Evolutionary conservation across 805 yeast genomes (phyloP), one percentile per base, ranked within the genome.

Genomic region (Candida silvicultrix): DNA sequence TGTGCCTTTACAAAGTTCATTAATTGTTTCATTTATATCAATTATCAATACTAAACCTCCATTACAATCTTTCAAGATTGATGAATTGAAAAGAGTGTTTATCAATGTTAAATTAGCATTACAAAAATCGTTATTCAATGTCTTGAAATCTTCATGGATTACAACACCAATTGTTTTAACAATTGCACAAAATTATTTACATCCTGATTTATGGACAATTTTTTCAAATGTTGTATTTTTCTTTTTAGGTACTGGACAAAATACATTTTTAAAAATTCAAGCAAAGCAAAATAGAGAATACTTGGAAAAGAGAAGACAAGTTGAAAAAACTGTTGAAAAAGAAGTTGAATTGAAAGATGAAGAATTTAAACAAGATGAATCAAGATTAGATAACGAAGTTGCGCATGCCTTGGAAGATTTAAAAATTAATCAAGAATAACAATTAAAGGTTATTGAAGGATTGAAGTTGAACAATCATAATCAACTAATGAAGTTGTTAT

Each of bases 171-270:
- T 75, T 3, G 73, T 80, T 5, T 62, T 80, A 56, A 53, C 73
- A 1, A 48, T 79, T 28, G 85, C 86, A 5, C 89, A 82, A 57
- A 74, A 67, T 43, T 78, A 70, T 49, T 52, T 82, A 12, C 67
- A 71, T 9, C 82, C 83, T 2, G 78, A 80, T 54, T 64, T 74
- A 28, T 82, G 89, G 89, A 81, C 78, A 11, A 78, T 78, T 3
- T 81, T 80, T 58, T 80, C 80, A 64, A 75, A 74, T 52, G 50
- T 77, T 29, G 75, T 81, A 20, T 80, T 74, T 55, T 81, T 81
- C 51, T 57, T 81, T 5, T 63, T 81, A 46, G 85, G 85, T 1
- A 81, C 87, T 1, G 70, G 71, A 45, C 84, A 81, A 53, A 82
- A 82, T 56, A 73, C 79, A 5, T 66, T 71, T 58, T 65, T 81